phyloP scores from a whole-genome alignment of 2,329 filamentous ascomycete genomes.

The Pyrenochaeta sp. region DNA sequence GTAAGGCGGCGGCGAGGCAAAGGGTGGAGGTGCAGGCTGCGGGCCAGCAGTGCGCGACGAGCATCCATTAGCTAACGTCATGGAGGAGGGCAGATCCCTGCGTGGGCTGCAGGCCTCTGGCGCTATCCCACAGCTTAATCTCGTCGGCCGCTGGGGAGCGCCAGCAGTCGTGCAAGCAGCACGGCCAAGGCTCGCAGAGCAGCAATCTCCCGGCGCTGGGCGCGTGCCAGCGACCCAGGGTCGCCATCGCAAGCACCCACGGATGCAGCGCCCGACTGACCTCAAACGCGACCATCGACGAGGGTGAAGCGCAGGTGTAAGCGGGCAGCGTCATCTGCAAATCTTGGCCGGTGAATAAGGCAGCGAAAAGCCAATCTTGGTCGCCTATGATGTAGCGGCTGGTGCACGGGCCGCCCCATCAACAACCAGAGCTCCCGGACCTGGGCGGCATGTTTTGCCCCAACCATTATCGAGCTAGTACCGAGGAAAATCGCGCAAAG shows the following conservation, averaged over 20 bases:
- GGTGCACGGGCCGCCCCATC: constrained; percentile 17
- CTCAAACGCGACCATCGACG: neutral
- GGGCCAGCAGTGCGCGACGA: too few relatives aligned
- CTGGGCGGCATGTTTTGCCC: constrained; percentile 21
- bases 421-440: constrained; percentile 19
- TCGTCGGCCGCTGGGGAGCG: constrained; percentile 10
- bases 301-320: neutral
- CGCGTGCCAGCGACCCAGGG: neutral
- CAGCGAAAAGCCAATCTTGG: constrained; percentile 16
- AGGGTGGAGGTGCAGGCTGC: constrained; percentile 2
- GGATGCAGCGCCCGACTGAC: neutral
- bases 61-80: constrained; percentile 6
- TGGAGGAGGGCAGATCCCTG: neutral
- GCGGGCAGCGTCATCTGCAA: constrained; percentile 5
- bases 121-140: constrained; percentile 25
- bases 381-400: constrained; percentile 20
- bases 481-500: constrained; percentile 23
- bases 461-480: constrained; percentile 17
- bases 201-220: neutral
- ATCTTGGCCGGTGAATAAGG: constrained; percentile 2
- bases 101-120: constrained; percentile 13
- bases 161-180: constrained; percentile 1
- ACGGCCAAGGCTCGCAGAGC: neutral
- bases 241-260: neutral
- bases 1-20: constrained; percentile 4